phyloP scores from a whole-genome alignment of 176 grass and related monocot genomes.

The Dactylis glomerata region DNA sequence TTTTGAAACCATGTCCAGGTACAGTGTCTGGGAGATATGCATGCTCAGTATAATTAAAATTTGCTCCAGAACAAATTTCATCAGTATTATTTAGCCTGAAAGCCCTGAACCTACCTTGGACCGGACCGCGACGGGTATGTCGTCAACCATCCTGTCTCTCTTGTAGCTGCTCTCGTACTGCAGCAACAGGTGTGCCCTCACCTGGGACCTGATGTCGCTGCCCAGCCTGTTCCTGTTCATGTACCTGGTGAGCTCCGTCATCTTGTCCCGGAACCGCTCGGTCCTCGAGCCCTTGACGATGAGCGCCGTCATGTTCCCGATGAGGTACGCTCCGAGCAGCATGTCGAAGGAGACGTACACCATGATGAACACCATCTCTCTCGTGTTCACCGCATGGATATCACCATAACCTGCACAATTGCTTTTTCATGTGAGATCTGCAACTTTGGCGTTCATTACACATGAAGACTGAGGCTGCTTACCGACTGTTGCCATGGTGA shows the following conservation, averaged over 20 bases:
- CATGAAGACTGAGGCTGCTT: background rate
- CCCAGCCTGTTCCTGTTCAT: conserved; percentile 89
- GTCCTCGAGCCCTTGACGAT: conserved; percentile 87
- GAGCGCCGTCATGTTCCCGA: conserved; percentile 94
- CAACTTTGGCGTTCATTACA: background rate
- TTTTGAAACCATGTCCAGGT: conserved; percentile 62
- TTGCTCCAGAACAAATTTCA: background rate
- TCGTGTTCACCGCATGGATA: conserved; percentile 68
- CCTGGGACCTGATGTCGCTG: conserved; percentile 64
- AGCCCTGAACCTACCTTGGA: conserved; percentile 57
- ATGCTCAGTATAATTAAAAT: background rate
- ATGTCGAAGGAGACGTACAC: conserved; percentile 75
- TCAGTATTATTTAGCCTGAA: too few species aligned
- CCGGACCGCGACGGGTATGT: conserved; percentile 65
- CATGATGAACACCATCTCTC: conserved; percentile 79
- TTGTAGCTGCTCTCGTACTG: conserved; percentile 81
- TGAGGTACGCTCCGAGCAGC: conserved; percentile 73
- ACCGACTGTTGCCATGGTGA: conserved; percentile 88
- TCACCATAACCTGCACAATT: conserved; percentile 65
- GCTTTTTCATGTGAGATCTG: background rate
- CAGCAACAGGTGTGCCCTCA: conserved; percentile 60
- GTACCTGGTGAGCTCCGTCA: conserved; percentile 88
- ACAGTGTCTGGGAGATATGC: conserved; percentile 44
- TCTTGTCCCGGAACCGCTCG: conserved; percentile 85
- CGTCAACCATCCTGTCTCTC: conserved; percentile 54